Evolutionary conservation across 2,329 filamentous ascomycete genomes (phyloP).

Genomic region (Fonsecaea erecta): DNA sequence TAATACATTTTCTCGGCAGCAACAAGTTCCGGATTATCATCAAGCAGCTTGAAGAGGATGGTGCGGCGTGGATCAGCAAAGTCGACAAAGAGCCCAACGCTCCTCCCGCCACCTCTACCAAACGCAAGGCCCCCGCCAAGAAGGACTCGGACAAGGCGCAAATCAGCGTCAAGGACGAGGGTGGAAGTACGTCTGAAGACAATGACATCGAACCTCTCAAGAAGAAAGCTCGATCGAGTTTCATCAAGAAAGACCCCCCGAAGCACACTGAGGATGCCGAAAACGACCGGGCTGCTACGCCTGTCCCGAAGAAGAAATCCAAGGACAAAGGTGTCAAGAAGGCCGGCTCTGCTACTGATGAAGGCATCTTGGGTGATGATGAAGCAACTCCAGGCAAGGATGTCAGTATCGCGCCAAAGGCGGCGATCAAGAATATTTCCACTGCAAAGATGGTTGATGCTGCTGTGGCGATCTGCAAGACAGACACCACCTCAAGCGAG

Average conservation of each 20-base stretch:
- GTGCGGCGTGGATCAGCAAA: slow-evolving; percentile 14
- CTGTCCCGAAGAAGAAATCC: slow-evolving; percentile 1
- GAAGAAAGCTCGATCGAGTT: slow-evolving; percentile 22
- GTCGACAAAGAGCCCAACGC: slow-evolving; percentile 3
- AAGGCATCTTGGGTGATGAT: not conserved
- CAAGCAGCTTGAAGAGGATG: slow-evolving; percentile 29
- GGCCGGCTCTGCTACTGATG: not conserved
- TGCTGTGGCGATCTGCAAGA: not conserved
- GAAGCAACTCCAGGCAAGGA: not conserved
- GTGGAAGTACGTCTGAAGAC: not conserved
- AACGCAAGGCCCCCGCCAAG: slow-evolving; percentile 27
- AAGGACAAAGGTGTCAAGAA: slow-evolving; percentile 1
- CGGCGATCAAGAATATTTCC: not conserved
- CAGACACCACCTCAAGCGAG: not conserved
- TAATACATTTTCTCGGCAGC: slow-evolving; percentile 15
- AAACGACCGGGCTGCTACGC: not conserved
- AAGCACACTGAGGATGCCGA: not conserved
- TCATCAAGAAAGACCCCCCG: slow-evolving; percentile 8
- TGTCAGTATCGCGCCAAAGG: not conserved
- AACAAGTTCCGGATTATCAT: slow-evolving; percentile 37
- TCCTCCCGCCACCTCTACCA: slow-evolving; percentile 15
- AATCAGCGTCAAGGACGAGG: not conserved
- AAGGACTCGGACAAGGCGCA: slow-evolving; percentile 1
- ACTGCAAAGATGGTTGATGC: not conserved
- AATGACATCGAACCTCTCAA: slow-evolving; percentile 18